Percentiles rank a stretch among this genome's conserved stretches.
Evolutionary conservation across 495 filamentous ascomycete species (phyloP).

Genomic region (Podospora tetraspora): DNA sequence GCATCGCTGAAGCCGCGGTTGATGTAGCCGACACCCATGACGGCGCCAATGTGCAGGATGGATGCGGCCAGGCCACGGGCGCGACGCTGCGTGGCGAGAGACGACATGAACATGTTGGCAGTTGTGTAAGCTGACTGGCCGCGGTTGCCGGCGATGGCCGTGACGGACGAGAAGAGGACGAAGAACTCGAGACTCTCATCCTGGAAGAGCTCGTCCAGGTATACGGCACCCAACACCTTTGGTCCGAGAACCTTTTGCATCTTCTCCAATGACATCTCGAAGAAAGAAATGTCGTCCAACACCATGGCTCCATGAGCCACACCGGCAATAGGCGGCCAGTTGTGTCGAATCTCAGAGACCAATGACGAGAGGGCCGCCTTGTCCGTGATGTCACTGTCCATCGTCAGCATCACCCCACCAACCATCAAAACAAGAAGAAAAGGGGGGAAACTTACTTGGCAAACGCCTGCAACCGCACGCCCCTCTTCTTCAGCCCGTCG

Average conservation of each 20-base stretch:
- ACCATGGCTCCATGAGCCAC: constrained; percentile 20
- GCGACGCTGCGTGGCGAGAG: constrained; percentile 26
- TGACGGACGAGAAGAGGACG: constrained; percentile 47
- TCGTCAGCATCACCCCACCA: constrained; percentile 2
- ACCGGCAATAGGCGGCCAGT: constrained; percentile 15
- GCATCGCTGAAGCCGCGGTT: neutral
- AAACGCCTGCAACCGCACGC: neutral
- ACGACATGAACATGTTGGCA: constrained; percentile 46
- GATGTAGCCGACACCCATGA: constrained; percentile 23
- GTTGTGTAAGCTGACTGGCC: constrained; percentile 49
- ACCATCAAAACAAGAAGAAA: neutral
- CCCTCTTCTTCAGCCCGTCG: constrained; percentile 22
- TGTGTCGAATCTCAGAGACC: neutral
- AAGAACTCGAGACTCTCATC: constrained; percentile 49
- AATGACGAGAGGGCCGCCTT: neutral
- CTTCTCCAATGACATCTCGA: constrained; percentile 8
- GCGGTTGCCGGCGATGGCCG: constrained; percentile 40
- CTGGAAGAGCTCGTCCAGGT: constrained; percentile 37
- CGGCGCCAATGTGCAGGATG: constrained; percentile 37
- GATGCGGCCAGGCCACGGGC: constrained; percentile 29
- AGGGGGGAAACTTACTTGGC: neutral
- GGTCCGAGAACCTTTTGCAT: constrained; percentile 7
- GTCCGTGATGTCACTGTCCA: neutral
- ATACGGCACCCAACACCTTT: constrained; percentile 32
- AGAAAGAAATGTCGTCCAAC: constrained; percentile 8